Percentiles rank a stretch among this genome's conserved stretches.
Conservation (phyloP, 805 yeast species). For the Sugiyamaella valdiviana region DNA sequence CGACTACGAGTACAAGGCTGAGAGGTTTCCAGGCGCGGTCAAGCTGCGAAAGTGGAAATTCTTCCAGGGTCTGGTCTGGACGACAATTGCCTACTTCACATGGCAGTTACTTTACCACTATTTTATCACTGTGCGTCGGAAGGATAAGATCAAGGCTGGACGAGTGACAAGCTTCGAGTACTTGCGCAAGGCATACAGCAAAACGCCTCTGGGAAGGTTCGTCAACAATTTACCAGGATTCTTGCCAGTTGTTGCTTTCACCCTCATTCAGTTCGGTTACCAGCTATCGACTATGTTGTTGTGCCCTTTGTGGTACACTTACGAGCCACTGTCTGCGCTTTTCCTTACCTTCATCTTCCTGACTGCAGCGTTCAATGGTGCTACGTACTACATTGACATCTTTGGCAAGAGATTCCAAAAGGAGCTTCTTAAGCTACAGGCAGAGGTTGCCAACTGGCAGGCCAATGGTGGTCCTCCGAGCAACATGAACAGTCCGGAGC, state of each 20-base stretch:
- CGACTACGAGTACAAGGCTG: constrained; percentile 42
- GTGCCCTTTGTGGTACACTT: constrained; percentile 82
- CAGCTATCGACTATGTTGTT: constrained; percentile 81
- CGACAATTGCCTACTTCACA: constrained; percentile 72
- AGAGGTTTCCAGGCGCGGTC: constrained; percentile 77
- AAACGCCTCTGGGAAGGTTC: constrained; percentile 59
- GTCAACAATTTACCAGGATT: constrained; percentile 80
- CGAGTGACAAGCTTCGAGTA: constrained; percentile 82
- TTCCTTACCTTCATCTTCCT: constrained; percentile 70
- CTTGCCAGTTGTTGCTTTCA: constrained; percentile 81
- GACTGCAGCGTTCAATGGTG: constrained; percentile 86
- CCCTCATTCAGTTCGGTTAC: constrained; percentile 78
- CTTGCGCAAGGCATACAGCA: constrained; percentile 64
- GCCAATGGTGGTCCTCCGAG: constrained; percentile 12
- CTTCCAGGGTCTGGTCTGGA: constrained; percentile 62
- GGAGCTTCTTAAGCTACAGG: constrained; percentile 66
- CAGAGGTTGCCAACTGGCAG: constrained; percentile 64
- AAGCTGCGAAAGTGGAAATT: constrained; percentile 66
- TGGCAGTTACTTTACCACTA: constrained; percentile 93
- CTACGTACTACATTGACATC: constrained; percentile 85
- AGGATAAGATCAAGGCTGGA: constrained; percentile 79
- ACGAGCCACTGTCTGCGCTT: constrained; percentile 56
- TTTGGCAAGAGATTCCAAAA: constrained; percentile 87
- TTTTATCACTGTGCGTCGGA: constrained; percentile 75
- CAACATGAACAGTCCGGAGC: background rate